phyloP scores from a whole-genome alignment of 2,329 filamentous ascomycete species.

The Microsporum ferrugineum region DNA sequence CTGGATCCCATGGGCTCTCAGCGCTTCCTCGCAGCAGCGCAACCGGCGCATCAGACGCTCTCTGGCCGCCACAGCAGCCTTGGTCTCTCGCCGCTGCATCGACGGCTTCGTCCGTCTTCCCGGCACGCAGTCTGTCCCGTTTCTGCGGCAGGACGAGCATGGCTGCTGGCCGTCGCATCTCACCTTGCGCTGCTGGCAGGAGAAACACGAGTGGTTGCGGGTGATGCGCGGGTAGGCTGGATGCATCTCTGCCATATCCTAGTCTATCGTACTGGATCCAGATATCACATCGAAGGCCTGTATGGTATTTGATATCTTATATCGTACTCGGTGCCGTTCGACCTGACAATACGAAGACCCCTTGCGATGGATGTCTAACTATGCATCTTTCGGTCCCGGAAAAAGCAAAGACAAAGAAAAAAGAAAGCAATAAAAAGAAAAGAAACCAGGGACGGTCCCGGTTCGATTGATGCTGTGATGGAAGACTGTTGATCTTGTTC shows the following conservation, averaged over 20 bases:
- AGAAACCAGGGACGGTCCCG: neutral
- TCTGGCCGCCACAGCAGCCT: neutral
- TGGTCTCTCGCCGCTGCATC: constrained; percentile 2
- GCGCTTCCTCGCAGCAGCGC: neutral
- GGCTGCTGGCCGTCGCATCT: constrained; percentile 21
- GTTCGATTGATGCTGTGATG: neutral
- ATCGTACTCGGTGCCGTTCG: no score
- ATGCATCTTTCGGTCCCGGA: neutral
- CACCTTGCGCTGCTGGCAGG: constrained; percentile 22
- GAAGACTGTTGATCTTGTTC: neutral
- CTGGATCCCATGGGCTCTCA: neutral
- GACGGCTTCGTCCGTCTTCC: constrained; percentile 14
- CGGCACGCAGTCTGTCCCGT: constrained; percentile 14
- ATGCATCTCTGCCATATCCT: neutral
- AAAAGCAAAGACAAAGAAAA: neutral
- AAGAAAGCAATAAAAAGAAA: neutral
- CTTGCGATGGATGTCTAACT: neutral
- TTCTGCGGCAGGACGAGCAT: constrained; percentile 18
- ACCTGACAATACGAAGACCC: neutral
- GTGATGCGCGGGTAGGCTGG: neutral
- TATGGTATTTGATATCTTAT: no score
- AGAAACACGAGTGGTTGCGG: constrained; percentile 15
- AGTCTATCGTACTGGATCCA: neutral
- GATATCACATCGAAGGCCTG: no score
- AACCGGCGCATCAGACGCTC: neutral